These are phyloP conservation scores for Chrysanthemum lavandulifolium DNA, from an alignment of 129 eudicot species.

Conservation along the genomic window DNA sequence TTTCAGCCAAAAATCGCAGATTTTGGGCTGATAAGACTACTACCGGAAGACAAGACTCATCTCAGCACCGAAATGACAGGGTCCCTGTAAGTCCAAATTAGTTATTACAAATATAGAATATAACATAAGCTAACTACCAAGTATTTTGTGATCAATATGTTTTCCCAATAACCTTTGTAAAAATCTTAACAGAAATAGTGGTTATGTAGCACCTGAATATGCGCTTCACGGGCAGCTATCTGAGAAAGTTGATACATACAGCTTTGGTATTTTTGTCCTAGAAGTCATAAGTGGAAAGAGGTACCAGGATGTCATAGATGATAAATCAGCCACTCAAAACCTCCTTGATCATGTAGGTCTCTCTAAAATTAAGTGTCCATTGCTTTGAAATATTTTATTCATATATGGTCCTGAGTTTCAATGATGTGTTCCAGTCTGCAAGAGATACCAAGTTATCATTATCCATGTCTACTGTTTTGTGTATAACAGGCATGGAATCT, in stretches of 20 bases:
- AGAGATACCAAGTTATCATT: not conserved
- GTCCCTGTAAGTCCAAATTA: constrained; percentile 47
- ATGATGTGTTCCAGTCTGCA: no score
- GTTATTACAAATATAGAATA: no score
- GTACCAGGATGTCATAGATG: constrained; percentile 35
- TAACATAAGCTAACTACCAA: not conserved
- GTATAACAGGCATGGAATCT: constrained; percentile 62
- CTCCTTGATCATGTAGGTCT: constrained; percentile 60
- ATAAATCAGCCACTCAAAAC: constrained; percentile 35
- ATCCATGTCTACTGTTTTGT: not conserved
- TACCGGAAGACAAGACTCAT: constrained; percentile 68
- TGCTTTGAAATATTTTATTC: not conserved
- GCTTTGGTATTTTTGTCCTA: constrained; percentile 67
- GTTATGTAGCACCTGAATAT: constrained; percentile 76
- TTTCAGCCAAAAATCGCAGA: constrained; percentile 71
- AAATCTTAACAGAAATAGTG: constrained; percentile 31
- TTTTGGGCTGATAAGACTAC: constrained; percentile 65
- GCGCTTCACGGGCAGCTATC: constrained; percentile 65
- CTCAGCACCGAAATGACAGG: constrained; percentile 63
- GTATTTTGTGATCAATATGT: not conserved
- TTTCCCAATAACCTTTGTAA: not conserved
- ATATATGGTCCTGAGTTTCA: no score
- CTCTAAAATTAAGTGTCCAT: not conserved
- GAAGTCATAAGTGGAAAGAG: constrained; percentile 71
- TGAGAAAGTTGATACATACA: constrained; percentile 72